A percentile compares a stretch with the other conserved stretches of the same genome.
Evolutionary conservation across 78 protist species (phyloP).

Genomic region (Neovahlkampfia damariscottae): DNA sequence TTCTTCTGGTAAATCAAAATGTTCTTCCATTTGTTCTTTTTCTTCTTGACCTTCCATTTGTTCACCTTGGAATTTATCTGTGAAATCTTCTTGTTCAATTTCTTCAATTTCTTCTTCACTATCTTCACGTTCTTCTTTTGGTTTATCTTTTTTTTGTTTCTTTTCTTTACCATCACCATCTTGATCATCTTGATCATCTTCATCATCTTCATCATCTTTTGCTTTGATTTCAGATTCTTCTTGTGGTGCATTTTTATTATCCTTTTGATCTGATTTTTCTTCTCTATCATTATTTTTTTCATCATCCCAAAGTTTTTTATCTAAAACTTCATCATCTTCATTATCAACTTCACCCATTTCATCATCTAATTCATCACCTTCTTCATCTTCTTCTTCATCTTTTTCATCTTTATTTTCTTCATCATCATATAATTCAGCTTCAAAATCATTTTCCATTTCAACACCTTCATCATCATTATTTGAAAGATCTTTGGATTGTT

Average conservation of each 20-base stretch:
- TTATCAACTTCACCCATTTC: conserved; percentile 43
- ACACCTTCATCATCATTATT: conserved; percentile 9
- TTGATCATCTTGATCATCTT: conserved; percentile 17
- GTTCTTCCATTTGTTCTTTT: neutral
- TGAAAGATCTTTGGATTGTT: conserved; percentile 15
- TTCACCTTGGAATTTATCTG: conserved; percentile 31
- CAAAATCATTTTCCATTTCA: conserved; percentile 16
- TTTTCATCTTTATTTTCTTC: conserved; percentile 47
- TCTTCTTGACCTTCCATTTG: conserved; percentile 29
- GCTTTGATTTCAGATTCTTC: conserved; percentile 30
- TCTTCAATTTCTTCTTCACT: conserved; percentile 22
- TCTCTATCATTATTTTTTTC: conserved; percentile 20
- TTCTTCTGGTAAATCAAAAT: conserved; percentile 11
- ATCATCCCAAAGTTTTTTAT: conserved; percentile 15
- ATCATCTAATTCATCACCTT: conserved; percentile 23
- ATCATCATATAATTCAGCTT: neutral
- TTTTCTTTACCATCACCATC: neutral
- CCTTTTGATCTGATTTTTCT: conserved; percentile 15
- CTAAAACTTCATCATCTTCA: neutral
- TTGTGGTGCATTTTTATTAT: conserved; percentile 20
- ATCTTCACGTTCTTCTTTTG: conserved; percentile 7
- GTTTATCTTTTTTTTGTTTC: conserved; percentile 15
- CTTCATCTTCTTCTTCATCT: conserved; percentile 6
- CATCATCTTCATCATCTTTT: conserved; percentile 18
- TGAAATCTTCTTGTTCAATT: conserved; percentile 36